phyloP scores from a whole-genome alignment of 192 early-diverging fungal species.

The Podila clonocystis region DNA sequence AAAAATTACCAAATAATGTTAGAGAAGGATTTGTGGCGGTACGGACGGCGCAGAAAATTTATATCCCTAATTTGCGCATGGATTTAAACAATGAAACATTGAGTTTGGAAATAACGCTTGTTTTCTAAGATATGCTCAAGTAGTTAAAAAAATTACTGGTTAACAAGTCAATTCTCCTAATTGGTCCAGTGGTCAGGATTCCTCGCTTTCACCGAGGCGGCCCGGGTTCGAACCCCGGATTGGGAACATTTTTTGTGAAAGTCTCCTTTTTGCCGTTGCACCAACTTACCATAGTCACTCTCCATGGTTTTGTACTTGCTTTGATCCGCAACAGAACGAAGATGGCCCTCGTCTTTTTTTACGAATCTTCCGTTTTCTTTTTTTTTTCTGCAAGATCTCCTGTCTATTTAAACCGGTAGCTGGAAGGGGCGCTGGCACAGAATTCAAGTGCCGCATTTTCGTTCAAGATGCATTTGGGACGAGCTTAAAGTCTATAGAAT shows the following conservation, averaged over 20 bases:
- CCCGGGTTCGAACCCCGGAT: slow-evolving; percentile 89
- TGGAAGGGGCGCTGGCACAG: no score
- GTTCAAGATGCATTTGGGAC: no score
- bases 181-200: slow-evolving; percentile 88
- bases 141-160: neutral
- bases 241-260: slow-evolving; percentile 63
- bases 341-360: no score
- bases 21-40: neutral
- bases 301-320: neutral
- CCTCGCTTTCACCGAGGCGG: slow-evolving; percentile 86
- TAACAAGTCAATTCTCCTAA: slow-evolving; percentile 55
- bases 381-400: no score
- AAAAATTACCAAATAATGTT: slow-evolving; percentile 6
- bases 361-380: no score
- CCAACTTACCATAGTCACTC: neutral
- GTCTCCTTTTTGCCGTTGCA: neutral
- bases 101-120: neutral
- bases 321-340: neutral
- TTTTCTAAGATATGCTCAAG: neutral
- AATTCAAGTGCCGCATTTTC: no score
- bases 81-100: neutral
- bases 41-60: neutral
- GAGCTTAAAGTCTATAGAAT: no score
- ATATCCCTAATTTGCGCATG: neutral
- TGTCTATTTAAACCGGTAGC: no score